phyloP scores from a whole-genome alignment of 495 filamentous ascomycete genomes.

The Halenospora varia region DNA sequence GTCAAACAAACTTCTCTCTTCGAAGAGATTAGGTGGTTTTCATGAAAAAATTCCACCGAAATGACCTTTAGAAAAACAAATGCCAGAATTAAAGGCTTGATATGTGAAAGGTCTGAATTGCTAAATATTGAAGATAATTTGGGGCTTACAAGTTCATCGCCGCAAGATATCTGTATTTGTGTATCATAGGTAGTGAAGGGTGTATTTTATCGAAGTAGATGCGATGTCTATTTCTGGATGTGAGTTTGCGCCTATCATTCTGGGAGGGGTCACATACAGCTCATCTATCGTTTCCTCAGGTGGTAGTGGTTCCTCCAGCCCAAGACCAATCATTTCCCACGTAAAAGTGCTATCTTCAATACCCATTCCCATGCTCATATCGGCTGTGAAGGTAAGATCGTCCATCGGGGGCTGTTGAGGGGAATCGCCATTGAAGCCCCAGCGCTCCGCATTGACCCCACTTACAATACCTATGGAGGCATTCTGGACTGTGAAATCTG shows the following conservation, averaged over 20 bases:
- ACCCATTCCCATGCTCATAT: conserved; percentile 41
- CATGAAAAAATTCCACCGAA: no score
- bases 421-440: conserved; percentile 47
- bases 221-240: conserved; percentile 52
- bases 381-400: conserved; percentile 46
- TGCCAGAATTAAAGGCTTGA: no score
- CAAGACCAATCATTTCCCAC: conserved; percentile 94
- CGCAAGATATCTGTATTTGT: conserved; percentile 79
- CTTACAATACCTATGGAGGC: conserved; percentile 39
- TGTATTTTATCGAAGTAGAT: conserved; percentile 92
- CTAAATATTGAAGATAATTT: no score
- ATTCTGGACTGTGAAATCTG: conserved; percentile 40
- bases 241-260: not conserved
- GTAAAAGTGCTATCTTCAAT: conserved; percentile 47
- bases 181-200: conserved; percentile 79
- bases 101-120: no score
- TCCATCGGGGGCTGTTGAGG: conserved; percentile 40
- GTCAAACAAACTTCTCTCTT: not conserved
- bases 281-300: conserved; percentile 85
- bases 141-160: conserved; percentile 70
- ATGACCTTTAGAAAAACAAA: no score
- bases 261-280: conserved; percentile 52
- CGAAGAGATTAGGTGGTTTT: not conserved
- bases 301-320: conserved; percentile 88
- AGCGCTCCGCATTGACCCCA: conserved; percentile 45